Conservation (phyloP, 164 flowering plant species). For the Aristolochia contorta region DNA sequence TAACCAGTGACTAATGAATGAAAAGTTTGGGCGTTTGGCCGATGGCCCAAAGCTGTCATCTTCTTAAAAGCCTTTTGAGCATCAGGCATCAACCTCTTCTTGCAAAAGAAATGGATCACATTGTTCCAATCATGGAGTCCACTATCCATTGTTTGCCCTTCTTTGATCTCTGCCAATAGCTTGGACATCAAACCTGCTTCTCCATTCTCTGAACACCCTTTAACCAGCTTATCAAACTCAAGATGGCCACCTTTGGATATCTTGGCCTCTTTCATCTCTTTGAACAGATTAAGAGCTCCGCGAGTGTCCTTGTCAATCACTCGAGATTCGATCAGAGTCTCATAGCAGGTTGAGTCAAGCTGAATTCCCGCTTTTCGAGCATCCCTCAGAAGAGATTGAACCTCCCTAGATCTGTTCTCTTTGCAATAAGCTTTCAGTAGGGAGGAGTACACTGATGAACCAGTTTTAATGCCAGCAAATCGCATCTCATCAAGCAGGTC, state of each 20-base stretch:
- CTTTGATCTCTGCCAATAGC: slow-evolving; percentile 77
- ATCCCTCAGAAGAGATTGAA: slow-evolving; percentile 56
- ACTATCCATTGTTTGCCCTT: slow-evolving; percentile 54
- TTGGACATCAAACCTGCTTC: slow-evolving; percentile 64
- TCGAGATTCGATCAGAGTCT: slow-evolving; percentile 51
- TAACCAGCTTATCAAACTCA: slow-evolving; percentile 48
- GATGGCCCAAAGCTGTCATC: slow-evolving; percentile 75
- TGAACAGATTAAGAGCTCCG: slow-evolving; percentile 70
- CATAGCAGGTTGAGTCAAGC: slow-evolving; percentile 74
- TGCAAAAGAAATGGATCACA: slow-evolving; percentile 86
- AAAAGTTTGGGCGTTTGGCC: slow-evolving; percentile 90
- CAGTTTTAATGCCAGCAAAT: slow-evolving; percentile 52
- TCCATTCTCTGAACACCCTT: slow-evolving; percentile 38
- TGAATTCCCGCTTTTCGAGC: slow-evolving; percentile 81
- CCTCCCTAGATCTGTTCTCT: slow-evolving; percentile 43
- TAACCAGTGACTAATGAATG: slow-evolving; percentile 93
- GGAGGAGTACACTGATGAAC: slow-evolving; percentile 59
- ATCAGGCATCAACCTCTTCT: slow-evolving; percentile 86
- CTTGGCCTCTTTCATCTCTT: slow-evolving; percentile 88
- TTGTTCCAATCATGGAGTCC: slow-evolving; percentile 96
- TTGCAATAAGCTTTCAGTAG: slow-evolving; percentile 80
- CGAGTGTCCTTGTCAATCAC: slow-evolving; percentile 58
- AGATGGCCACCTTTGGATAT: slow-evolving; percentile 39
- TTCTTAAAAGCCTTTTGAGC: slow-evolving; percentile 94
- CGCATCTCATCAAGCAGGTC: slow-evolving; percentile 92